Evolutionary conservation across 768 basidiomycete species (phyloP).

Genomic region (Lactifluus echinatus): DNA sequence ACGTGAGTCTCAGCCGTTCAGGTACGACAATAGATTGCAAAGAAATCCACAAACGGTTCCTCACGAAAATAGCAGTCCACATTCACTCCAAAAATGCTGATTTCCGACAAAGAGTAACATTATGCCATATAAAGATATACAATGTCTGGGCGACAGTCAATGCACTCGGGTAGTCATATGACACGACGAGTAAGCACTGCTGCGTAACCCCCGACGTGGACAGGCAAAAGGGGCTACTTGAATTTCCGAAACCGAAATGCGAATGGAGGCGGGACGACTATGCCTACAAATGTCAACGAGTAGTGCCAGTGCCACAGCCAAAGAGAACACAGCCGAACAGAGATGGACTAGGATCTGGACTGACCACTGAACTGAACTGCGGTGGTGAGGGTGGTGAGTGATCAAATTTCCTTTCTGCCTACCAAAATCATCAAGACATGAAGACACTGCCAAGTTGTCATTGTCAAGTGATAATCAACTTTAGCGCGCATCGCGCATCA

Average conservation of each 20-base stretch:
- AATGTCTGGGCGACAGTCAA: background rate
- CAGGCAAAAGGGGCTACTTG: background rate
- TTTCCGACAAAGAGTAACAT: background rate
- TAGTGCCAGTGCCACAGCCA: too few species aligned
- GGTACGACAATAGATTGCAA: background rate
- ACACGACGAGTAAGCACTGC: background rate
- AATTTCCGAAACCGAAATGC: too few species aligned
- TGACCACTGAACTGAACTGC: too few species aligned
- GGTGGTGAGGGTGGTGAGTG: background rate
- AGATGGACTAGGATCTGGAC: too few species aligned
- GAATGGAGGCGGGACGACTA: too few species aligned
- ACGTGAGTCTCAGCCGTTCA: background rate
- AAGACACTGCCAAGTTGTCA: background rate
- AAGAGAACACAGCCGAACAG: too few species aligned
- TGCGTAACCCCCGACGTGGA: too few species aligned
- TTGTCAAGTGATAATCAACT: background rate
- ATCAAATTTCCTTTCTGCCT: background rate
- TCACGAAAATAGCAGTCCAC: background rate
- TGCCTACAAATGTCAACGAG: too few species aligned
- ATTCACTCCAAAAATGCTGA: background rate
- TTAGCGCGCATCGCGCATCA: background rate
- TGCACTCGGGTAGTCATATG: too few species aligned
- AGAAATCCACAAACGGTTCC: background rate
- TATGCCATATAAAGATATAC: background rate
- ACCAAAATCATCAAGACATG: background rate